Conservation (phyloP, 1,139 yeast species). For the Hyphopichia pseudoburtonii region DNA sequence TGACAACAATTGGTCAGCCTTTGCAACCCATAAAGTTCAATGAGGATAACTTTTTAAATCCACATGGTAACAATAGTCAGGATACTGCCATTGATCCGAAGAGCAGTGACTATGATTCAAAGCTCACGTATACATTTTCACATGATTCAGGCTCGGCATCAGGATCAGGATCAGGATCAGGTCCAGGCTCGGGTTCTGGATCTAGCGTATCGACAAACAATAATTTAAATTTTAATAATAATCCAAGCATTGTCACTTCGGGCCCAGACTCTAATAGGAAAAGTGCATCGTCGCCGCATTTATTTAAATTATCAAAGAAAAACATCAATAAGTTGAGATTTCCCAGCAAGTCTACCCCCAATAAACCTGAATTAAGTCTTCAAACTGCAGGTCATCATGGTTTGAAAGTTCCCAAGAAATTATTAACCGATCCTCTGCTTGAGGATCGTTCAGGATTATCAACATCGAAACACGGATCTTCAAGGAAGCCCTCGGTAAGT, state of each 20-base stretch:
- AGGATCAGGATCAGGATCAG: constrained; percentile 1
- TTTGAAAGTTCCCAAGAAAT: constrained; percentile 28
- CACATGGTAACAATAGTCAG: constrained; percentile 3
- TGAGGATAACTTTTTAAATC: not conserved
- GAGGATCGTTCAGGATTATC: constrained; percentile 15
- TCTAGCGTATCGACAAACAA: not conserved
- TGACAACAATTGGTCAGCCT: constrained; percentile 14
- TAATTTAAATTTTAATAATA: not conserved
- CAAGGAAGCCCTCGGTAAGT: constrained; percentile 26
- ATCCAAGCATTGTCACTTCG: not conserved
- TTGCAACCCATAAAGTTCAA: constrained; percentile 2
- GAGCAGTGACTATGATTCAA: not conserved
- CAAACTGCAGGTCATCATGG: constrained; percentile 31
- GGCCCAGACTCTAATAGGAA: not conserved
- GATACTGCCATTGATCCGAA: not conserved
- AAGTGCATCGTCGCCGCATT: not conserved
- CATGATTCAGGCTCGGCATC: not conserved
- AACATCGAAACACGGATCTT: constrained; percentile 3
- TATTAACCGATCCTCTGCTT: constrained; percentile 16
- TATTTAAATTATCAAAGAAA: constrained; percentile 10
- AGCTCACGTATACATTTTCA: not conserved
- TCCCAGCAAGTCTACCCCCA: constrained; percentile 10
- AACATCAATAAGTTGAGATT: constrained; percentile 17
- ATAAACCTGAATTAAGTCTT: constrained; percentile 28
- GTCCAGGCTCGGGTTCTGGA: not conserved